A percentile compares a stretch with the other conserved stretches of the same genome.
These are phyloP conservation scores for Tylopilus intermedius DNA, from an alignment of 768 basidiomycete species.

Conservation along the genomic window DNA sequence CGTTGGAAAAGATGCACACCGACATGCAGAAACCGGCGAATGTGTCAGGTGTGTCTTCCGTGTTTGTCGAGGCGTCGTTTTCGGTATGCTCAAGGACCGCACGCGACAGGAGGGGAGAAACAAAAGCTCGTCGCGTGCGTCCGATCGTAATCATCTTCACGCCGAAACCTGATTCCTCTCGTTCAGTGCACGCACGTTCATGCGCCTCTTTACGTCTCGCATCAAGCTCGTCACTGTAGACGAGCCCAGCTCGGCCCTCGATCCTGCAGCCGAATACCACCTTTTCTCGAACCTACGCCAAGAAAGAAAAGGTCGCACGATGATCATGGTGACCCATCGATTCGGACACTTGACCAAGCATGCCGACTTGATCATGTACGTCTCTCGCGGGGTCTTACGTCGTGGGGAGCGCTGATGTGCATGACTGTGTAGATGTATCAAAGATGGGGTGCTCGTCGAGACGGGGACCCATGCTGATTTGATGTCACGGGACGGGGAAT, in stretches of 20 bases:
- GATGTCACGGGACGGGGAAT: slow-evolving; percentile 28
- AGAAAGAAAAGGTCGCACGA: slow-evolving; percentile 30
- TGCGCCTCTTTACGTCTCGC: slow-evolving; percentile 32
- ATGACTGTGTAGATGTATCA: slow-evolving; percentile 24
- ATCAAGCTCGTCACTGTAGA: slow-evolving; percentile 32
- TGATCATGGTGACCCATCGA: slow-evolving; percentile 4
- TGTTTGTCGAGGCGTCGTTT: neutral
- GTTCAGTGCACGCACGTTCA: slow-evolving; percentile 36
- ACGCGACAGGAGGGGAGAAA: slow-evolving; percentile 25
- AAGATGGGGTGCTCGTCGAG: slow-evolving; percentile 31
- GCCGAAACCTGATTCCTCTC: no score
- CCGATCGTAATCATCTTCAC: no score
- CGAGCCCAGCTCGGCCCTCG: slow-evolving; percentile 37
- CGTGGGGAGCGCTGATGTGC: neutral
- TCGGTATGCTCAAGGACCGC: neutral
- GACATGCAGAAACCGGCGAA: slow-evolving; percentile 18
- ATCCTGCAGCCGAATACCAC: slow-evolving; percentile 4
- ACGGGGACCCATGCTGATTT: slow-evolving; percentile 31
- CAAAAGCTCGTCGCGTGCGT: slow-evolving; percentile 30
- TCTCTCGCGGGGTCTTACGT: neutral
- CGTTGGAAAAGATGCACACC: slow-evolving; percentile 14
- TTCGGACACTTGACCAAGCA: slow-evolving; percentile 32
- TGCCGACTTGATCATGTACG: slow-evolving; percentile 34
- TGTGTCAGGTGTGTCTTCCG: slow-evolving; percentile 21
- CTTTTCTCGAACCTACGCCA: slow-evolving; percentile 15